Conservation (phyloP, 345 rosid species). For the Hibiscus mutabilis region DNA sequence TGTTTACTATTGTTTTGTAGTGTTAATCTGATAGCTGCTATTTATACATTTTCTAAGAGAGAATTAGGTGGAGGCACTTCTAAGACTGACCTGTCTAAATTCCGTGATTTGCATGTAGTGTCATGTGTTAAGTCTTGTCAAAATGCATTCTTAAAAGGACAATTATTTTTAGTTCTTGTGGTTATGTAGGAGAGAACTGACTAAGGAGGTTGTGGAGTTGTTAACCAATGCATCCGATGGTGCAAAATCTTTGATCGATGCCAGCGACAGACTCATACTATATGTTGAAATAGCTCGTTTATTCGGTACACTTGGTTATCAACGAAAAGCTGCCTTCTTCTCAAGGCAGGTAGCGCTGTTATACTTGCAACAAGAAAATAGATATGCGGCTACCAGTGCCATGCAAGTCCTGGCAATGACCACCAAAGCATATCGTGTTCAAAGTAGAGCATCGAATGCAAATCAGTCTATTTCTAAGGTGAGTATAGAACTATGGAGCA, state of each 20-base stretch:
- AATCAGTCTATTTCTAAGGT: slow-evolving; percentile 41
- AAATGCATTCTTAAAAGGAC: background rate
- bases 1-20: background rate
- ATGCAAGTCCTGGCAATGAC: slow-evolving; percentile 96
- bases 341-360: slow-evolving; percentile 97
- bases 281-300: slow-evolving; percentile 90
- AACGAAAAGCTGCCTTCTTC: slow-evolving; percentile 94
- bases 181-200: slow-evolving; percentile 62
- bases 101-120: background rate
- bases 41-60: background rate
- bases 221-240: slow-evolving; percentile 92
- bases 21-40: background rate
- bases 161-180: slow-evolving; percentile 7
- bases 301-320: slow-evolving; percentile 86
- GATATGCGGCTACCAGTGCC: slow-evolving; percentile 90
- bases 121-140: background rate
- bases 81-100: background rate
- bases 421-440: slow-evolving; percentile 83
- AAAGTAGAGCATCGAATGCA: slow-evolving; percentile 77
- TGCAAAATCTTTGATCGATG: slow-evolving; percentile 93
- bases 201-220: slow-evolving; percentile 90
- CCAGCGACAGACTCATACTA: slow-evolving; percentile 78
- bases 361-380: slow-evolving; percentile 90
- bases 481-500: slow-evolving; percentile 19
- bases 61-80: background rate